Base-by-base conservation (phyloP, 495 filamentous ascomycete species). In the Talaromyces trachyspermus region DNA sequence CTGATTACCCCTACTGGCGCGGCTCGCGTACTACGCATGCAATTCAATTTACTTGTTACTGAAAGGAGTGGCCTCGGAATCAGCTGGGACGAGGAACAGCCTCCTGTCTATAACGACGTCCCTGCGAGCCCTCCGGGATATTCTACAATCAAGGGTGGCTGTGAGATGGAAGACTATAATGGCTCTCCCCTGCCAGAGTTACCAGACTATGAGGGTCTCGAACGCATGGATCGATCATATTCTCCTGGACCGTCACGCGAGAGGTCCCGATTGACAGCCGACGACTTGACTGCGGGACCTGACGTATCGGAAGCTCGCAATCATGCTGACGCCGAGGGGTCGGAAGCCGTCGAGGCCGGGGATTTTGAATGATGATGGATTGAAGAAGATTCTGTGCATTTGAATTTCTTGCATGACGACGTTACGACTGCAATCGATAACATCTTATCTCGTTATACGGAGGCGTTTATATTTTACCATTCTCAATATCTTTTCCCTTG, bases 31-130 rank as follows among this genome's bases (percentile, higher is more conserved):
- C 70, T 99, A 33, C 79, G 91, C 46, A 96, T 94, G 84, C 88
- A 95, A 57, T 96, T 96, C 74, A 75, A 76, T 51, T 67, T 88
- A 26, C 68, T 78, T 27, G 71, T 96, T 43, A 96, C 91, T 1
- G 86, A 95, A 61, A 77, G 89, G 27, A 77, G 76, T 14, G 92
- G 94, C 2, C 72, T 97, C 43, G 92, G 92, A 2, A 91, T 99
- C 57, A 86, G 83, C 58, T 99, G 92, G 92, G 92, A 99, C 49
- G 89, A 95, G 64, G 92, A 99, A 66, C 80, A 84, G 62, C 92
- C 92, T 27, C 92, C 92, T 0, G 79, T 91, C 56, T 99, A 99
- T 59, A 86, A 92, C 67, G 87, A 97, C 59, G 89, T 99, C 22
- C 90, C 91, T 0, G 81, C 80, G 6, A 87, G 84, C 37, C 92